Percentiles rank a stretch among this genome's conserved stretches.
These are phyloP conservation scores for Sclerotinia trifoliorum DNA, from an alignment of 2,329 filamentous ascomycete species.

Conservation along the genomic window DNA sequence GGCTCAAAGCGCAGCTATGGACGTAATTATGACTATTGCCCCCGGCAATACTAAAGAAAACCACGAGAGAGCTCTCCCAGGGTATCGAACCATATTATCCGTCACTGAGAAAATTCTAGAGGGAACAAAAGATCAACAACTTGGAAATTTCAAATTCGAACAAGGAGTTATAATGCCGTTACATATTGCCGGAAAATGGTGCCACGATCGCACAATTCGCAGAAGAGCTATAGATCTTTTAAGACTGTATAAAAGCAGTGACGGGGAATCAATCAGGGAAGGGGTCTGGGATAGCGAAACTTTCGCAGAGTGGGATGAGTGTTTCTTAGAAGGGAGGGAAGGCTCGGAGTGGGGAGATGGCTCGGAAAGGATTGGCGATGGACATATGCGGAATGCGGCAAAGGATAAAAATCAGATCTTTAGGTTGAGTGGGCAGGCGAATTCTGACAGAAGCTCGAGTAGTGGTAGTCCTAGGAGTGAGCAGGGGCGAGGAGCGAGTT, in stretches of 20 bases:
- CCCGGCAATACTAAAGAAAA: background rate
- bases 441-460: background rate
- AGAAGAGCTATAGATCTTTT: background rate
- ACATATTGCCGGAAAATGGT: constrained; percentile 13
- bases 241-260: background rate
- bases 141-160: constrained; percentile 17
- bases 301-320: constrained; percentile 15
- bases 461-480: constrained; percentile 9
- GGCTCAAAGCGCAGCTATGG: constrained; percentile 8
- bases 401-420: constrained; percentile 12
- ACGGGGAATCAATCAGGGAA: constrained; percentile 17
- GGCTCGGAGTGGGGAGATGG: constrained; percentile 13
- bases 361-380: constrained; percentile 4
- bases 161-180: constrained; percentile 13
- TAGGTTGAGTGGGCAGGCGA: background rate
- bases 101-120: background rate
- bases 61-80: background rate
- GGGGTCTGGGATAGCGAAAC: constrained; percentile 15
- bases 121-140: background rate
- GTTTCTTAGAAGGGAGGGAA: background rate
- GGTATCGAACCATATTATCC: constrained; percentile 1
- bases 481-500: background rate
- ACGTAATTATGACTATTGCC: background rate
- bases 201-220: background rate
- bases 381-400: constrained; percentile 16